Conservation (phyloP, 345 rosid species). For the Adansonia digitata region DNA sequence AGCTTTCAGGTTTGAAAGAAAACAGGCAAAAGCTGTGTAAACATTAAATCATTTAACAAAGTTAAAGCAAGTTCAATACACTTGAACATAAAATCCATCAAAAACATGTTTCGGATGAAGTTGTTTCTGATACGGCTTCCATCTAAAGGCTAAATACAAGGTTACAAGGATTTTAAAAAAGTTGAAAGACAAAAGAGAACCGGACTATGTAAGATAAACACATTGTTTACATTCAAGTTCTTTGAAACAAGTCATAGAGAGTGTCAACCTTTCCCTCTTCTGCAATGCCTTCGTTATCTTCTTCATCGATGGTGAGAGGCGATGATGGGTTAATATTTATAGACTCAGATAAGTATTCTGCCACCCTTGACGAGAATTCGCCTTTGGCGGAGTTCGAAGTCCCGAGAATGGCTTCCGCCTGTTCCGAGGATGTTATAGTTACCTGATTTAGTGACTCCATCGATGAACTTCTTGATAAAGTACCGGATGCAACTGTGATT, state of each 20-base stretch:
- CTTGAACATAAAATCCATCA: not conserved
- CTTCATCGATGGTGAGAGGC: constrained; percentile 38
- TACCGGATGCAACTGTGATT: constrained; percentile 66
- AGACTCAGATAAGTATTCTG: constrained; percentile 53
- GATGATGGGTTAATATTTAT: constrained; percentile 30
- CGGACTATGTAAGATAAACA: not conserved
- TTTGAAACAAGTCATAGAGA: constrained; percentile 55
- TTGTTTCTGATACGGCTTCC: not conserved
- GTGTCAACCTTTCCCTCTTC: constrained; percentile 44
- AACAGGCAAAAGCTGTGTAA: not conserved
- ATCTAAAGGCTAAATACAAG: not conserved
- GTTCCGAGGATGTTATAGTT: constrained; percentile 46
- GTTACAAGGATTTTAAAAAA: not conserved
- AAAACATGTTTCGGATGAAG: not conserved
- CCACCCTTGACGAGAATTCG: constrained; percentile 47
- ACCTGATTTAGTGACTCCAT: constrained; percentile 58
- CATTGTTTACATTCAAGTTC: constrained; percentile 21
- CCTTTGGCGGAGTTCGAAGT: constrained; percentile 23
- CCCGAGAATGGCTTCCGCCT: constrained; percentile 46
- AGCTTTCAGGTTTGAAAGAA: not conserved
- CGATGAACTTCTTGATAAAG: constrained; percentile 69
- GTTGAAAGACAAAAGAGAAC: not conserved
- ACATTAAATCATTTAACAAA: not conserved
- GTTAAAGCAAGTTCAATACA: not conserved
- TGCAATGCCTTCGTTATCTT: constrained; percentile 27